phyloP scores from a whole-genome alignment of 495 filamentous ascomycete species.

The Talaromyces adpressus region DNA sequence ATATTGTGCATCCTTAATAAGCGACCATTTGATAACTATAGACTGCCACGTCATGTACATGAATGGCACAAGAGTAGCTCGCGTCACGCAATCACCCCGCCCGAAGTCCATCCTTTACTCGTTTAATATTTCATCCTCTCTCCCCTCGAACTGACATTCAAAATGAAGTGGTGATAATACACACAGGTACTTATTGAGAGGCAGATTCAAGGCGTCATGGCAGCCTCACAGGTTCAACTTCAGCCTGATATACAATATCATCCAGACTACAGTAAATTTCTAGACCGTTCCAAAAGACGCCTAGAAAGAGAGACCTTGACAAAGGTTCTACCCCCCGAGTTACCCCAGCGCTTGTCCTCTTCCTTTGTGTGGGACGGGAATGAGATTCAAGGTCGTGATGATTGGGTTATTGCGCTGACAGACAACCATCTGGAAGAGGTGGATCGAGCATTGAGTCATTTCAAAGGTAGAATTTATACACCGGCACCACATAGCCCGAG shows the following conservation, averaged over 20 bases:
- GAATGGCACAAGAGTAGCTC: not conserved
- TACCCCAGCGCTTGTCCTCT: conserved; percentile 39
- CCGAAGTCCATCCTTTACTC: not conserved
- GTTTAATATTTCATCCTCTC: not conserved
- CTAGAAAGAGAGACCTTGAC: conserved; percentile 33
- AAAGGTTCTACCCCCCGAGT: conserved; percentile 41
- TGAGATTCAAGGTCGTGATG: conserved; percentile 36
- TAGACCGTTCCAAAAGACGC: conserved; percentile 39
- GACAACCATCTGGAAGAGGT: conserved; percentile 47
- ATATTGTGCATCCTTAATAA: not conserved
- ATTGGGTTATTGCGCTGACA: conserved; percentile 46
- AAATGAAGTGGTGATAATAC: not conserved
- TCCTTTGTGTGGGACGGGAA: conserved; percentile 54
- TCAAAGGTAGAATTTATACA: conserved; percentile 34
- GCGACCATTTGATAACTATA: not conserved
- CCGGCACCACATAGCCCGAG: not conserved
- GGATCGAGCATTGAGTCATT: conserved; percentile 45
- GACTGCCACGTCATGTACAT: not conserved
- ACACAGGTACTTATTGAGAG: not conserved
- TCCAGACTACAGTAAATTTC: conserved; percentile 49
- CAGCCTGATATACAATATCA: conserved; percentile 54
- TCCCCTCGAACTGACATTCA: not conserved
- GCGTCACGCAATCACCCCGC: conserved; percentile 1
- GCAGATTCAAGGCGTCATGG: conserved; percentile 14
- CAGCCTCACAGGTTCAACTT: conserved; percentile 19